phyloP scores from a whole-genome alignment of 2,329 filamentous ascomycete species.

The Sarocladiaceae sp. region DNA sequence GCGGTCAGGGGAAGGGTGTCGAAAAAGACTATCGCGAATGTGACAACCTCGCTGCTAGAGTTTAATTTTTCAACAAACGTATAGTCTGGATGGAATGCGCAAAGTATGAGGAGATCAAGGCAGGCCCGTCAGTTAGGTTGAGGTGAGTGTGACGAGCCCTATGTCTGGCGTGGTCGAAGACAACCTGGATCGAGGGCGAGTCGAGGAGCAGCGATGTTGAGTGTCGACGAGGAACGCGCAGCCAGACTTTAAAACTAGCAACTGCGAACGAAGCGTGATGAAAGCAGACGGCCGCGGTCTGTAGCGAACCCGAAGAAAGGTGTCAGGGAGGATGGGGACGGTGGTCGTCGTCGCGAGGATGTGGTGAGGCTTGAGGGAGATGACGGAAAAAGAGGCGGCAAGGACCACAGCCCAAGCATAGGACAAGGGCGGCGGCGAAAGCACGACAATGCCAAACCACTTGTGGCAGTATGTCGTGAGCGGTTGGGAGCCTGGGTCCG shows the following conservation, averaged over 20 bases:
- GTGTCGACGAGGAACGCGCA: neutral
- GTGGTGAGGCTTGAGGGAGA: slow-evolving; percentile 6
- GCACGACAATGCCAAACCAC: neutral
- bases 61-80: neutral
- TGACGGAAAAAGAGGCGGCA: slow-evolving; percentile 9
- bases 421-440: neutral
- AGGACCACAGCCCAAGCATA: neutral
- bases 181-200: neutral
- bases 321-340: neutral
- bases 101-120: neutral
- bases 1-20: neutral
- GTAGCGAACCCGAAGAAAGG: no score
- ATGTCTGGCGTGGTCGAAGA: slow-evolving; percentile 2
- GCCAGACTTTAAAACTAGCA: no score
- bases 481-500: neutral
- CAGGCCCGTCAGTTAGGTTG: slow-evolving; percentile 5
- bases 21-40: neutral
- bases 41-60: neutral
- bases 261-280: neutral
- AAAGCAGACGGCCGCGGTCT: no score
- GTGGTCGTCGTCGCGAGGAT: neutral
- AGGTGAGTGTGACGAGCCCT: slow-evolving; percentile 2
- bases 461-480: neutral
- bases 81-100: neutral
- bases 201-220: slow-evolving; percentile 1